phyloP scores from a whole-genome alignment of 352 stramenopile genomes.

The Globisporangium nodosum region DNA sequence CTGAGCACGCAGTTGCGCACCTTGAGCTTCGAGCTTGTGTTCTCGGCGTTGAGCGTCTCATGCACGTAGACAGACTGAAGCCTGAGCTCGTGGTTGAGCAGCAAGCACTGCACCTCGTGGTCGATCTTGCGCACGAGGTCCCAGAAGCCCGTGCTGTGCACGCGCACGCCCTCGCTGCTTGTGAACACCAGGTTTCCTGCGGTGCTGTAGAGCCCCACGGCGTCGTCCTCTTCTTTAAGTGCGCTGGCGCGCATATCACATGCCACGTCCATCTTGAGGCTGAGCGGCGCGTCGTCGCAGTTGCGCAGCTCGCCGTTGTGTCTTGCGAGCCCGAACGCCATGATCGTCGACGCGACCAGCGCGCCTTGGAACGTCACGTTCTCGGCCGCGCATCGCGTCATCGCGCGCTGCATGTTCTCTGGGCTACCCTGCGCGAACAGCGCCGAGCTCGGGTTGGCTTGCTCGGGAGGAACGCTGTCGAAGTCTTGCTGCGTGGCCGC shows the following conservation, averaged over 20 bases:
- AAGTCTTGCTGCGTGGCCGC: conserved; percentile 38
- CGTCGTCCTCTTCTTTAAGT: conserved; percentile 13
- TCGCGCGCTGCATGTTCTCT: conserved; percentile 31
- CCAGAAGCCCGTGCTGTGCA: conserved; percentile 38
- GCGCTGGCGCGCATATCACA: conserved; percentile 33
- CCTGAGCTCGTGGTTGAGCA: conserved; percentile 50
- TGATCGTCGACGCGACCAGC: conserved; percentile 30
- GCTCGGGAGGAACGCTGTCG: conserved; percentile 16
- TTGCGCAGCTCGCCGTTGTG: conserved; percentile 23
- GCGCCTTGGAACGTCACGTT: conserved; percentile 38
- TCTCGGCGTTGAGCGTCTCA: conserved; percentile 43
- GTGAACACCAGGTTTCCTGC: conserved; percentile 42
- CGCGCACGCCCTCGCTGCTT: conserved; percentile 36
- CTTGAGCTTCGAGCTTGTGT: conserved; percentile 20
- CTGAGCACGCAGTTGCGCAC: conserved; percentile 42
- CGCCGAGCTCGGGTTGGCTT: conserved; percentile 38
- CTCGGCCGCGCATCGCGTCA: conserved; percentile 33
- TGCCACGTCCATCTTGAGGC: conserved; percentile 45
- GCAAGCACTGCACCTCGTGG: conserved; percentile 31
- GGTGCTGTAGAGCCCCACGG: conserved; percentile 44
- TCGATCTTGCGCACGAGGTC: conserved; percentile 45
- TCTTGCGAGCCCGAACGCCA: conserved; percentile 39
- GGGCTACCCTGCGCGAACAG: conserved; percentile 36
- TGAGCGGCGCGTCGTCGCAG: conserved; percentile 18
- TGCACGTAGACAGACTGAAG: conserved; percentile 59